Conservation (phyloP, 2,329 filamentous ascomycete genomes). For the Elsinoe fawcettii region DNA sequence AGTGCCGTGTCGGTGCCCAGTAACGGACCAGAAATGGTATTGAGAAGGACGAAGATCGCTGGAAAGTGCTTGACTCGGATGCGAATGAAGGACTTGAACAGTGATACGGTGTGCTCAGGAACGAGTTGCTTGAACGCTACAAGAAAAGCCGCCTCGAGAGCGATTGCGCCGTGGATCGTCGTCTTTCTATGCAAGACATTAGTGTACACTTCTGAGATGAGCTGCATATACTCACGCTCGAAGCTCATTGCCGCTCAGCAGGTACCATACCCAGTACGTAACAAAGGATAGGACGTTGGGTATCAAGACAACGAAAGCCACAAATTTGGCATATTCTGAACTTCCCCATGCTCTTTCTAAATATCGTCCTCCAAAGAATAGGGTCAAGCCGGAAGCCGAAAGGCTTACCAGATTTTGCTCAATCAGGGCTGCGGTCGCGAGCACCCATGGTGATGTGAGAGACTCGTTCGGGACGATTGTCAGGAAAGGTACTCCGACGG, state of each 20-base stretch:
- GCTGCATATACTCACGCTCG: conserved; percentile 15
- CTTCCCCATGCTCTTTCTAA: conserved; percentile 94
- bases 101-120: conserved; percentile 89
- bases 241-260: conserved; percentile 52
- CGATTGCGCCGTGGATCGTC: conserved; percentile 79
- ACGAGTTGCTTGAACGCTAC: conserved; percentile 97
- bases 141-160: conserved; percentile 86
- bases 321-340: conserved; percentile 82
- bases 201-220: neutral
- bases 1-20: conserved; percentile 68
- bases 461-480: conserved; percentile 77
- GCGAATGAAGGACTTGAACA: conserved; percentile 81
- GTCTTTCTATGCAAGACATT: conserved; percentile 47
- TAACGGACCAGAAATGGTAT: conserved; percentile 56
- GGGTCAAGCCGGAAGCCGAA: conserved; percentile 63
- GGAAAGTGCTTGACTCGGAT: conserved; percentile 78
- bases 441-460: conserved; percentile 86
- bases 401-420: conserved; percentile 91
- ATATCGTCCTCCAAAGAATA: conserved; percentile 91
- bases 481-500: conserved; percentile 61
- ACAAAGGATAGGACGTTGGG: conserved; percentile 72
- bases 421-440: conserved; percentile 75
- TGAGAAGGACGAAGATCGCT: conserved; percentile 66
- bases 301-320: conserved; percentile 66
- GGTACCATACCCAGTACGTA: conserved; percentile 65